phyloP scores from a whole-genome alignment of 371 early-diverging fungal genomes.

The Umbelopsis sp. region DNA sequence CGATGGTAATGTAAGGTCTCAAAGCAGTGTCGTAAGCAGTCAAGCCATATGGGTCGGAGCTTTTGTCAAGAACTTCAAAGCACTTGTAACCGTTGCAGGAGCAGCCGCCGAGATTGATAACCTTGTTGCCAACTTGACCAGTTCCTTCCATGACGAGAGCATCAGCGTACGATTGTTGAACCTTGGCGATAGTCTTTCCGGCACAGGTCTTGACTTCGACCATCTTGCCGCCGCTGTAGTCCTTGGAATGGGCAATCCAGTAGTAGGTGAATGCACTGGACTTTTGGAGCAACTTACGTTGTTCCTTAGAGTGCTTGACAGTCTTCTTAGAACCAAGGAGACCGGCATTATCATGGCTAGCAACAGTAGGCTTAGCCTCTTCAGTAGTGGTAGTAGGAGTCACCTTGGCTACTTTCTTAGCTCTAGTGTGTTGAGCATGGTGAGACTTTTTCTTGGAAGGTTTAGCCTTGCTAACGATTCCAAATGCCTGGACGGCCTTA shows the following conservation, averaged over 20 bases:
- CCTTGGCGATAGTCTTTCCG: slow-evolving; percentile 45
- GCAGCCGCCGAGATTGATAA: slow-evolving; percentile 55
- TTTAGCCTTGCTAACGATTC: background rate
- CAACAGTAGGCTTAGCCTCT: background rate
- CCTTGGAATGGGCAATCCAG: slow-evolving; percentile 51
- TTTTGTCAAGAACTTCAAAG: slow-evolving; percentile 45
- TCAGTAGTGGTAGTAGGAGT: background rate
- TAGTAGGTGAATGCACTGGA: slow-evolving; percentile 50
- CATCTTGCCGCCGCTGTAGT: slow-evolving; percentile 37
- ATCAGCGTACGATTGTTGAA: slow-evolving; percentile 48
- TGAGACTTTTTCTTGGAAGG: background rate
- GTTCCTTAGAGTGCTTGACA: slow-evolving; percentile 24
- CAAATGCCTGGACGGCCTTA: background rate
- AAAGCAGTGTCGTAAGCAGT: slow-evolving; percentile 50
- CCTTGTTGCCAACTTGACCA: slow-evolving; percentile 44
- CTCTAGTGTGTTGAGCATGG: too few species aligned
- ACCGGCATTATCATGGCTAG: slow-evolving; percentile 1
- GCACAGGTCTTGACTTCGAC: slow-evolving; percentile 47
- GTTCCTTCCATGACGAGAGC: slow-evolving; percentile 57
- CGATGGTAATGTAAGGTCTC: slow-evolving; percentile 51
- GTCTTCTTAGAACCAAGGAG: slow-evolving; percentile 7
- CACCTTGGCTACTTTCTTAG: background rate
- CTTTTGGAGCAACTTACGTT: slow-evolving; percentile 44
- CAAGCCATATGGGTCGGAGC: slow-evolving; percentile 49
- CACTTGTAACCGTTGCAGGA: slow-evolving; percentile 50